Base-by-base conservation (phyloP, 768 basidiomycete species). In the Leccinum subgranulosum region DNA sequence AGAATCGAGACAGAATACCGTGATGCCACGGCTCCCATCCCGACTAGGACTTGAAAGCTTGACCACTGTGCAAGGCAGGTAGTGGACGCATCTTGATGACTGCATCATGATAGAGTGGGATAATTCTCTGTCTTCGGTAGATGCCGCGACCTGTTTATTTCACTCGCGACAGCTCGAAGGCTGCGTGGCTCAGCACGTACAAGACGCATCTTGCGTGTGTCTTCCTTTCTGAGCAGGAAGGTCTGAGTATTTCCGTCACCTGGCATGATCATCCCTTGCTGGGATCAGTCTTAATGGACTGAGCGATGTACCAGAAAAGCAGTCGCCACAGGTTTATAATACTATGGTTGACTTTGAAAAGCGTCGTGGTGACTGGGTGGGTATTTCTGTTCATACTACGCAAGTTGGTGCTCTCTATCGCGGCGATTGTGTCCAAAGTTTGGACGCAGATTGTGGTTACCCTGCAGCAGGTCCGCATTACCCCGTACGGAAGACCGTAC, bases 151-250 rank as follows among this genome's bases (percentile, higher is more conserved):
- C 17, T 36, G 39, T n/a, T 41, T 41, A n/a, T 41, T 25, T 47
- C 46, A 25, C 9, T 48, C 58, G 60, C 29, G 52, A 70, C 70
- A 68, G 62, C 61, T 64, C 64, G 62, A 70, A 72, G 49, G 70
- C 66, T 63, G 39, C 64, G 62, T 60, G 58, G 66, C 69, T 70
- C 68, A 61, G 46, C 56, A 67, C 70, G 61, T 49, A 72, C 69
- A 54, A 47, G 66, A 59, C 43, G 51, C 31, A 57, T 49, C 17
- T 11, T 27, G 28, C 11, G 34, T 57, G 56, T 39, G 51, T 64
- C 66, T 66, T 56, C 60, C 23, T 36, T 70, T 45, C 58, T 66
- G 73, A 72, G 71, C 63, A 64, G 72, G 68, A 73, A 67, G 68
- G 72, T 72, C 68, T 73, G 72, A 73, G 64, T 51, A 46, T 65